These are phyloP conservation scores for Tetraselmis chui DNA, from an alignment of 139 green algal species.

Conservation along the genomic window DNA sequence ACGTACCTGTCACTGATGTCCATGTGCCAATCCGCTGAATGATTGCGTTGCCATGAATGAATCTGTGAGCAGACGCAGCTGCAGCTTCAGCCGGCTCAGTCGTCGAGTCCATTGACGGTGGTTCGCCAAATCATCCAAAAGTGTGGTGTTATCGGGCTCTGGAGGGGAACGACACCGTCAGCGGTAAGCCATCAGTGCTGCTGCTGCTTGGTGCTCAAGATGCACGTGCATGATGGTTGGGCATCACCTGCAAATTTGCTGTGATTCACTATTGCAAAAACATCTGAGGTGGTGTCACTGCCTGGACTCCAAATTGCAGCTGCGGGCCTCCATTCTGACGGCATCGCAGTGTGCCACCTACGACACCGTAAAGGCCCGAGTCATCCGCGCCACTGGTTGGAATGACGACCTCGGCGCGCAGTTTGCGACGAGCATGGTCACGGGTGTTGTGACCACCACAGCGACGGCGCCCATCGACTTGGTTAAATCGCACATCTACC, in stretches of 20 bases:
- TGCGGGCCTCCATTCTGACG: slow-evolving; percentile 64
- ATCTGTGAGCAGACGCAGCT: neutral
- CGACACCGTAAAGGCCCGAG: slow-evolving; percentile 59
- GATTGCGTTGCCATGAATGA: too few species aligned
- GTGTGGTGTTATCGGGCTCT: neutral
- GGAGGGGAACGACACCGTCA: neutral
- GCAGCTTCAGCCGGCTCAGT: neutral
- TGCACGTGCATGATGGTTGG: too few species aligned
- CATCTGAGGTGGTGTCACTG: too few species aligned
- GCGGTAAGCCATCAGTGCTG: neutral
- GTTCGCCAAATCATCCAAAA: neutral
- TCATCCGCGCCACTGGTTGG: slow-evolving; percentile 39
- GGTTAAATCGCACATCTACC: slow-evolving; percentile 76
- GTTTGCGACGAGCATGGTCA: slow-evolving; percentile 51
- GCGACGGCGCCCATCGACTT: slow-evolving; percentile 81
- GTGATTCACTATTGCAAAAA: too few species aligned
- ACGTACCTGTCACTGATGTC: too few species aligned
- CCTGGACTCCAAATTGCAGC: too few species aligned
- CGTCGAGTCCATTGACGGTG: neutral
- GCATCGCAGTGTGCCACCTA: slow-evolving; percentile 79
- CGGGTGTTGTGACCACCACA: slow-evolving; percentile 82
- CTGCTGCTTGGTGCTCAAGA: too few species aligned
- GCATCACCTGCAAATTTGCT: too few species aligned
- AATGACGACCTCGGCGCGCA: slow-evolving; percentile 47
- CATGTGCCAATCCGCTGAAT: too few species aligned